These are phyloP conservation scores for Sporodiniella umbellata DNA, from an alignment of 371 early-diverging fungal genomes.

Conservation along the genomic window DNA sequence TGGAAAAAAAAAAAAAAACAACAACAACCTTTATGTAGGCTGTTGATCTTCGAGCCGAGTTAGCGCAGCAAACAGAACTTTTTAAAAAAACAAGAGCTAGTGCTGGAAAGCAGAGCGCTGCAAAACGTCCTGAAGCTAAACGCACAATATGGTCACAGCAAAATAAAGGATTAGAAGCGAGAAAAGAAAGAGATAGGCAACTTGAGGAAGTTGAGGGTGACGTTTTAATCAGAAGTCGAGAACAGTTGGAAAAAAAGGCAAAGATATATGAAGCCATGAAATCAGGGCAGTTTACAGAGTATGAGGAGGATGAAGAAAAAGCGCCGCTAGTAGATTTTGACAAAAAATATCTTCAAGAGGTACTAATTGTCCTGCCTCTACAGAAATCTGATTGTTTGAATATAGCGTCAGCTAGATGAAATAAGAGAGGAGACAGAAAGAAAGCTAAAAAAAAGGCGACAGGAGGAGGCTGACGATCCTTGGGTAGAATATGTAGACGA, in stretches of 20 bases:
- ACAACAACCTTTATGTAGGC: not conserved
- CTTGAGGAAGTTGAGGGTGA: slow-evolving; percentile 32
- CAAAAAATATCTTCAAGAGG: slow-evolving; percentile 38
- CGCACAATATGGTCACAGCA: slow-evolving; percentile 54
- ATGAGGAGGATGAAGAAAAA: slow-evolving; percentile 25
- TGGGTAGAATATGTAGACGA: slow-evolving; percentile 82
- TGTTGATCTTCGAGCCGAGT: not conserved
- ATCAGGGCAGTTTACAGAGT: slow-evolving; percentile 31
- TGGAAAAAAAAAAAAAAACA: not conserved
- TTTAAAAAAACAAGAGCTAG: slow-evolving; percentile 1
- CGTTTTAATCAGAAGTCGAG: slow-evolving; percentile 43
- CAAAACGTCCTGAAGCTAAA: slow-evolving; percentile 40
- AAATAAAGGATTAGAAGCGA: slow-evolving; percentile 55
- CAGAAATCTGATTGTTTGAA: no score
- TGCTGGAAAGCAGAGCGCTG: slow-evolving; percentile 29
- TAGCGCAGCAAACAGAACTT: slow-evolving; percentile 1
- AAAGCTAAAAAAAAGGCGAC: slow-evolving; percentile 8
- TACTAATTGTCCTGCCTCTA: no score
- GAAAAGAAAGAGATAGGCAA: slow-evolving; percentile 29
- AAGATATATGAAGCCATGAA: slow-evolving; percentile 57
- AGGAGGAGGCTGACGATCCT: slow-evolving; percentile 51
- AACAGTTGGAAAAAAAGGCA: slow-evolving; percentile 65
- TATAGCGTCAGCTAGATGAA: slow-evolving; percentile 9
- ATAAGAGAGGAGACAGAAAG: slow-evolving; percentile 6
- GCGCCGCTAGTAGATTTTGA: slow-evolving; percentile 52